These are phyloP conservation scores for Dioscorea alata DNA, from an alignment of 106 monocot genomes.

Conservation along the genomic window DNA sequence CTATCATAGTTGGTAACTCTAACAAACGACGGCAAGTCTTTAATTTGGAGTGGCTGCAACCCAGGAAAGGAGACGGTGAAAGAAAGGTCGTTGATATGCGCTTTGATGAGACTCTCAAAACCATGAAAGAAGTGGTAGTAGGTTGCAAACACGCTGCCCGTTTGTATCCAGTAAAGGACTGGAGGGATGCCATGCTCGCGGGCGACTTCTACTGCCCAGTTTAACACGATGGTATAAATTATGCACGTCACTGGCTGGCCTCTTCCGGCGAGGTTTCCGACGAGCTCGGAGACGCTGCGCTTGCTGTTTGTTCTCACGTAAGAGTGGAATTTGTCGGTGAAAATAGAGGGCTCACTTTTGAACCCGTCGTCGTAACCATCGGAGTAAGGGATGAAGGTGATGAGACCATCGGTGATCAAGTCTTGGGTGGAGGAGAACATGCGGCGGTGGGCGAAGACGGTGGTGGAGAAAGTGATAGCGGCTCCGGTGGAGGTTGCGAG, in stretches of 20 bases:
- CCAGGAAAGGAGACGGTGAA: conserved; percentile 16
- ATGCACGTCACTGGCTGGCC: conserved; percentile 35
- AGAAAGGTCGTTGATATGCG: background rate
- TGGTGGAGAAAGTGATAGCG: conserved; percentile 29
- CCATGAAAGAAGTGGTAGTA: conserved; percentile 62
- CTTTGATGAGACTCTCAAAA: conserved; percentile 11
- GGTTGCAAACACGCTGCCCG: conserved; percentile 47
- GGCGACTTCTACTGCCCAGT: conserved; percentile 42
- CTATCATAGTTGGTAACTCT: background rate
- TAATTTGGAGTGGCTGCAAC: conserved; percentile 13
- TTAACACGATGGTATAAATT: conserved; percentile 32
- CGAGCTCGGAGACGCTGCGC: conserved; percentile 13
- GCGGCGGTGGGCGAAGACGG: conserved; percentile 13
- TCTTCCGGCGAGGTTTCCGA: conserved; percentile 10
- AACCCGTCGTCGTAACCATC: conserved; percentile 49
- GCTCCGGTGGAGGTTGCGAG: conserved; percentile 18
- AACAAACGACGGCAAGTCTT: conserved; percentile 38
- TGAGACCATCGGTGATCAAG: conserved; percentile 8
- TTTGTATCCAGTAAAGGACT: conserved; percentile 55
- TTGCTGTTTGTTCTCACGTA: conserved; percentile 10
- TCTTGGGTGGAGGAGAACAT: conserved; percentile 13
- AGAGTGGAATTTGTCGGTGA: too few relatives aligned
- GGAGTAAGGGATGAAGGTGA: conserved; percentile 44
- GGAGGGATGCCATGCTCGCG: conserved; percentile 21
- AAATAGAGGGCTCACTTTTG: too few relatives aligned